Conservation (phyloP, 2,329 filamentous ascomycete species). For the Exophiala sp. region DNA sequence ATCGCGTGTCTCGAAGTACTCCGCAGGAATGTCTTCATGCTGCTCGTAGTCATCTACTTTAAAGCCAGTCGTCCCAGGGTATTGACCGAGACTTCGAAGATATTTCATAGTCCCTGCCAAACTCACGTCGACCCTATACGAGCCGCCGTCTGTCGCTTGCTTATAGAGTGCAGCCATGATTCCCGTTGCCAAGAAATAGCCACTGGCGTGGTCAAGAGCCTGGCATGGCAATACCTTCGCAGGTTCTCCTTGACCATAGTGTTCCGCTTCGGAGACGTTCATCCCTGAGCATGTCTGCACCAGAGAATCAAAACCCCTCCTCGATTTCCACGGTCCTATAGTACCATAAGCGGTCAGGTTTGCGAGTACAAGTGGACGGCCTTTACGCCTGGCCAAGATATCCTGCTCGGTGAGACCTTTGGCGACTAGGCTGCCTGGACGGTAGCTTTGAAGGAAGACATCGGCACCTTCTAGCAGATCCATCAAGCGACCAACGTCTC, state of each 20-base stretch:
- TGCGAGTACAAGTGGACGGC: slow-evolving; percentile 46
- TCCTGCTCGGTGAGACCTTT: slow-evolving; percentile 42
- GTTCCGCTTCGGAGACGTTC: slow-evolving; percentile 54
- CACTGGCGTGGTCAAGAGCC: slow-evolving; percentile 55
- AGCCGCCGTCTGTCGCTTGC: slow-evolving; percentile 43
- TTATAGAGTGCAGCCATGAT: slow-evolving; percentile 52
- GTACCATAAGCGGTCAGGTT: slow-evolving; percentile 54
- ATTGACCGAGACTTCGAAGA: slow-evolving; percentile 53
- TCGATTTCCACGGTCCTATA: slow-evolving; percentile 44
- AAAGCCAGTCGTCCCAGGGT: slow-evolving; percentile 45
- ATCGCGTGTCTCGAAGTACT: slow-evolving; percentile 44
- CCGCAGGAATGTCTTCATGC: slow-evolving; percentile 31
- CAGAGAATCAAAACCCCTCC: slow-evolving; percentile 55
- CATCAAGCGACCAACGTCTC: slow-evolving; percentile 30
- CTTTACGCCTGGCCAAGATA: slow-evolving; percentile 37
- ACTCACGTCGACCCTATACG: slow-evolving; percentile 54
- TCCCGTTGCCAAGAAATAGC: slow-evolving; percentile 55
- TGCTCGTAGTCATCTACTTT: slow-evolving; percentile 33
- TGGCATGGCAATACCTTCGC: slow-evolving; percentile 51
- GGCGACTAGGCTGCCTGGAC: slow-evolving; percentile 46
- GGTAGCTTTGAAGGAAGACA: slow-evolving; percentile 47
- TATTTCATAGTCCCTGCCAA: slow-evolving; percentile 57
- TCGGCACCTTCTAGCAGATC: slow-evolving; percentile 37
- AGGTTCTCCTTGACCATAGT: slow-evolving; percentile 38
- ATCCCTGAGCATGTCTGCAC: slow-evolving; percentile 56